Evolutionary conservation across 2,329 filamentous ascomycete genomes (phyloP).

Genomic region (Chlorencoelia australis): DNA sequence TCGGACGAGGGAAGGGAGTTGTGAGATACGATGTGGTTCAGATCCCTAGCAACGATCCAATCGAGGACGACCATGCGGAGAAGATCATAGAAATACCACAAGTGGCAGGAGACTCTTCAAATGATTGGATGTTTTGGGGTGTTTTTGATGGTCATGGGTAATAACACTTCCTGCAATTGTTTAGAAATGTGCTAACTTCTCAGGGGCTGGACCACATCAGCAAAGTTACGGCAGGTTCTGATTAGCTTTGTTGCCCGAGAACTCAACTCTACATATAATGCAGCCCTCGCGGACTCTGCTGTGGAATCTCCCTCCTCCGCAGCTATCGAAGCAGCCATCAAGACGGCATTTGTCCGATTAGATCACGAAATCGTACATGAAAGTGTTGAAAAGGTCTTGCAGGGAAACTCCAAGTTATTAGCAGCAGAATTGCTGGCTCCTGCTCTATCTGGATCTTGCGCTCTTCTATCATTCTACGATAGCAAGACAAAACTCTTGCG

Average conservation of each 20-base stretch:
- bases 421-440: slow-evolving; percentile 88
- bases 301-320: slow-evolving; percentile 59
- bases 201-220: slow-evolving; percentile 96
- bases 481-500: slow-evolving; percentile 74
- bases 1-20: slow-evolving; percentile 82
- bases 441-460: slow-evolving; percentile 93
- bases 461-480: slow-evolving; percentile 93
- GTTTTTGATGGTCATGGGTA: slow-evolving; percentile 85
- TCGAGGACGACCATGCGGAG: slow-evolving; percentile 96
- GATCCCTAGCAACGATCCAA: slow-evolving; percentile 90
- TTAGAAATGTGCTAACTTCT: background rate
- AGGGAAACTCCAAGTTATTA: slow-evolving; percentile 78
- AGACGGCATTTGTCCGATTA: slow-evolving; percentile 76
- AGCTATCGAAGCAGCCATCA: slow-evolving; percentile 83
- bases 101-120: slow-evolving; percentile 37
- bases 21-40: slow-evolving; percentile 92
- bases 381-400: slow-evolving; percentile 83
- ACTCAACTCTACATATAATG: slow-evolving; percentile 83
- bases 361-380: slow-evolving; percentile 93
- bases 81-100: slow-evolving; percentile 88
- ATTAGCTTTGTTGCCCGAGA: slow-evolving; percentile 91
- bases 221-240: slow-evolving; percentile 83
- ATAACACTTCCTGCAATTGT: too few relatives aligned
- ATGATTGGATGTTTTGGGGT: slow-evolving; percentile 99
- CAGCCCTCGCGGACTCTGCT: slow-evolving; percentile 47